phyloP scores from a whole-genome alignment of 1,139 yeast genomes.

The Taphrina communis region DNA sequence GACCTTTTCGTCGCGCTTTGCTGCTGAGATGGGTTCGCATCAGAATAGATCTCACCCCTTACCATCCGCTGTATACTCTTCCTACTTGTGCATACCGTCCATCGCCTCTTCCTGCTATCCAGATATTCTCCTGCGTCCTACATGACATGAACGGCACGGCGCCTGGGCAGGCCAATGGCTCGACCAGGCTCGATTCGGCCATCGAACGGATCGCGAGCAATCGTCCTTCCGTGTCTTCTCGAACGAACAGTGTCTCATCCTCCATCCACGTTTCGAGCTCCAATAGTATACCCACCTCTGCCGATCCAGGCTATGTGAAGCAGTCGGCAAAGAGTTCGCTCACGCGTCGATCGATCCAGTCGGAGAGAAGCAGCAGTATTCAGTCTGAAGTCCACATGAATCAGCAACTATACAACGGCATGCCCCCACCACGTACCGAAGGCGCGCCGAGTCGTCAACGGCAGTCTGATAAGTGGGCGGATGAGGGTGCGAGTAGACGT shows the following conservation, averaged over 20 bases:
- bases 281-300: conserved; percentile 11
- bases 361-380: conserved; percentile 9
- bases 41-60: background rate
- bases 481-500: conserved; percentile 62
- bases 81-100: background rate
- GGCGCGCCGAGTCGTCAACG: conserved; percentile 6
- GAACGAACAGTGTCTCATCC: conserved; percentile 28
- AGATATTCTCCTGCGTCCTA: background rate
- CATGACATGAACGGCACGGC: conserved; percentile 18
- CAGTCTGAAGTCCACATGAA: conserved; percentile 17
- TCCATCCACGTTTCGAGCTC: conserved; percentile 5
- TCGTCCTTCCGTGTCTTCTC: conserved; percentile 15
- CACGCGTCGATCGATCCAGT: conserved; percentile 23
- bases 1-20: no score
- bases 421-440: conserved; percentile 25
- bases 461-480: conserved; percentile 51
- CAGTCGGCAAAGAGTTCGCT: conserved; percentile 1
- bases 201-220: conserved; percentile 28
- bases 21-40: no score
- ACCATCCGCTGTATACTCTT: background rate
- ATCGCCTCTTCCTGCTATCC: background rate
- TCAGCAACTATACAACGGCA: conserved; percentile 16
- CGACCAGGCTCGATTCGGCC: conserved; percentile 24
- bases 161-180: conserved; percentile 21
- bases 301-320: conserved; percentile 20